These are phyloP conservation scores for Yamadazyma taylorii DNA, from an alignment of 1,139 yeast genomes.

Conservation along the genomic window DNA sequence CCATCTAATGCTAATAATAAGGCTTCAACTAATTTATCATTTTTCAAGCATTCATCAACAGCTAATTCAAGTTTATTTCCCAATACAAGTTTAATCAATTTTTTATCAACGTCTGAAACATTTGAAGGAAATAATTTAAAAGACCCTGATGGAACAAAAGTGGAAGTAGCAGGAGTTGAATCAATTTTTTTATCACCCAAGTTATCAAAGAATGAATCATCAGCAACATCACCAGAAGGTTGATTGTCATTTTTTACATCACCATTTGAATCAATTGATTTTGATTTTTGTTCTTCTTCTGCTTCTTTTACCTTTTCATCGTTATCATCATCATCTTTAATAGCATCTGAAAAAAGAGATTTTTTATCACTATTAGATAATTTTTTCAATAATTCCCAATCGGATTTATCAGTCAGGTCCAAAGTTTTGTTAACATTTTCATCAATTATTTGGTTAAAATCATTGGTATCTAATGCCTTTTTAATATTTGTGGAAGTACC, in stretches of 20 bases:
- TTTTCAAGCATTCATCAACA: constrained; percentile 62
- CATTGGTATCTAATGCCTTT: constrained; percentile 57
- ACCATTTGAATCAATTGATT: constrained; percentile 4
- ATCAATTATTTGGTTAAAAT: constrained; percentile 56
- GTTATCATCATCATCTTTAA: constrained; percentile 16
- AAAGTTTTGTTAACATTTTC: constrained; percentile 43
- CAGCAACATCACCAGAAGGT: too few relatives aligned
- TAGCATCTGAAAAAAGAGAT: constrained; percentile 27
- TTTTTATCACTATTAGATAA: constrained; percentile 53
- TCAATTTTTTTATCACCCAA: constrained; percentile 28
- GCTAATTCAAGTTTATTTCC: constrained; percentile 68
- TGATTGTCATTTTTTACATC: constrained; percentile 12
- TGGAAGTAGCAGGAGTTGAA: constrained; percentile 13
- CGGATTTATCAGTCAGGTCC: constrained; percentile 55
- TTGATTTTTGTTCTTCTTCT: background rate
- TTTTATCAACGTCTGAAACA: constrained; percentile 30
- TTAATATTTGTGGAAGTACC: constrained; percentile 50
- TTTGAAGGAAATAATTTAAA: constrained; percentile 34
- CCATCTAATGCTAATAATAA: constrained; percentile 77
- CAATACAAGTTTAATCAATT: constrained; percentile 58
- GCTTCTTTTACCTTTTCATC: background rate
- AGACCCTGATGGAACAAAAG: constrained; percentile 46
- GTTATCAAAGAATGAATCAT: constrained; percentile 49
- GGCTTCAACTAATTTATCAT: constrained; percentile 73
- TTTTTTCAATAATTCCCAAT: constrained; percentile 74